These are phyloP conservation scores for Leccinum variicolor DNA, from an alignment of 768 basidiomycete genomes.

Conservation along the genomic window DNA sequence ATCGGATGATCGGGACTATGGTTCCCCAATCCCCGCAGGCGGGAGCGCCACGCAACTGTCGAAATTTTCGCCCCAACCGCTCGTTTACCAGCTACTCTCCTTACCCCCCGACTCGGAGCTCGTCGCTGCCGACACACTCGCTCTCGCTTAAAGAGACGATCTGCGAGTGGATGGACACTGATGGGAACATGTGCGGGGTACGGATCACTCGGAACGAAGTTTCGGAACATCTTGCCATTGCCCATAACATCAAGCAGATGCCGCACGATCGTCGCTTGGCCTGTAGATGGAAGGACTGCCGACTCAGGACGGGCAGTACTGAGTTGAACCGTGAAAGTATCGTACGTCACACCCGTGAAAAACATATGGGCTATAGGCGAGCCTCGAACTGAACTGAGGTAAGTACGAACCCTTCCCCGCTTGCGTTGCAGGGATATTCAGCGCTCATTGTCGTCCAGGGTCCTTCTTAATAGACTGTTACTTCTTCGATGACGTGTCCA, in stretches of 20 bases:
- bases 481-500: no score
- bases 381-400: not conserved
- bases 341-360: slow-evolving; percentile 13
- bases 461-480: no score
- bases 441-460: not conserved
- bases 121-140: not conserved
- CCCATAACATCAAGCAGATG: slow-evolving; percentile 2
- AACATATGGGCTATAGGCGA: slow-evolving; percentile 12
- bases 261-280: accelerated
- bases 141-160: not conserved
- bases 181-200: slow-evolving; percentile 1
- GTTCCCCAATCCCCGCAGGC: no score
- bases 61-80: not conserved
- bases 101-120: not conserved
- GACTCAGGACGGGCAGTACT: not conserved
- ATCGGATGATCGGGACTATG: not conserved
- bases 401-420: not conserved
- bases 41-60: no score
- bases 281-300: slow-evolving; percentile 14
- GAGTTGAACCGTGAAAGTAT: slow-evolving; percentile 16
- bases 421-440: not conserved
- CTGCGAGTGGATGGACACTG: slow-evolving; percentile 7
- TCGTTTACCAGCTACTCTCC: not conserved
- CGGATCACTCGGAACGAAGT: not conserved
- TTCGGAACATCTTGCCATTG: slow-evolving; percentile 8